Evolutionary conservation across 306 rosid genomes (phyloP).

Genomic region (Bauhinia variegata): DNA sequence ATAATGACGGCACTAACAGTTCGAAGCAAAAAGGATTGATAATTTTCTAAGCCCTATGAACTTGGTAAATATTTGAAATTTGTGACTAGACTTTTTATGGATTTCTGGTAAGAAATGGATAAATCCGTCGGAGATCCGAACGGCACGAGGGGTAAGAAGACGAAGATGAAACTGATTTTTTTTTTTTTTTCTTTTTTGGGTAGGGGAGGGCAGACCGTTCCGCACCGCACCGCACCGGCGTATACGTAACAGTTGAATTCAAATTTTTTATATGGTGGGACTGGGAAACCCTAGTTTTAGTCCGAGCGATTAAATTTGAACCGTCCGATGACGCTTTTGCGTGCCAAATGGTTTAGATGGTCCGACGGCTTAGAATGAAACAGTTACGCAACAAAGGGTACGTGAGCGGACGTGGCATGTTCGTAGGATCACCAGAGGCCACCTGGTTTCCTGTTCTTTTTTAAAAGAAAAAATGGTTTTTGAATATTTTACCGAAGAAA

Average conservation of each 20-base stretch:
- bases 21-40: not conserved
- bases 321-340: slow-evolving; percentile 31
- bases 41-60: not conserved
- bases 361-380: too few relatives aligned
- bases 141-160: slow-evolving; percentile 15
- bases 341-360: too few relatives aligned
- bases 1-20: too few relatives aligned
- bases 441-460: too few relatives aligned
- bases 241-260: slow-evolving; percentile 7
- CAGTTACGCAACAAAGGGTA: too few relatives aligned
- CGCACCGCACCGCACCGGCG: slow-evolving; percentile 69
- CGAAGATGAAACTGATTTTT: slow-evolving; percentile 18
- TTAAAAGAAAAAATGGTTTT: too few relatives aligned
- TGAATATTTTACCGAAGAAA: too few relatives aligned
- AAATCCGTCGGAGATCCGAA: slow-evolving; percentile 50
- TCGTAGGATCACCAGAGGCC: too few relatives aligned
- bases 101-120: slow-evolving; percentile 37
- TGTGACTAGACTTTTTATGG: slow-evolving; percentile 28
- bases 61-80: not conserved
- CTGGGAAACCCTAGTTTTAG: slow-evolving; percentile 51
- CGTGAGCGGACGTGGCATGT: too few relatives aligned
- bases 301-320: not conserved
- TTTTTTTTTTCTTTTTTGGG: slow-evolving; percentile 33
- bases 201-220: slow-evolving; percentile 69
- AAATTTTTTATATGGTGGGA: slow-evolving; percentile 48